These are phyloP conservation scores for Xylariaceae sp. DNA, from an alignment of 2,329 filamentous ascomycete species.

Conservation along the genomic window DNA sequence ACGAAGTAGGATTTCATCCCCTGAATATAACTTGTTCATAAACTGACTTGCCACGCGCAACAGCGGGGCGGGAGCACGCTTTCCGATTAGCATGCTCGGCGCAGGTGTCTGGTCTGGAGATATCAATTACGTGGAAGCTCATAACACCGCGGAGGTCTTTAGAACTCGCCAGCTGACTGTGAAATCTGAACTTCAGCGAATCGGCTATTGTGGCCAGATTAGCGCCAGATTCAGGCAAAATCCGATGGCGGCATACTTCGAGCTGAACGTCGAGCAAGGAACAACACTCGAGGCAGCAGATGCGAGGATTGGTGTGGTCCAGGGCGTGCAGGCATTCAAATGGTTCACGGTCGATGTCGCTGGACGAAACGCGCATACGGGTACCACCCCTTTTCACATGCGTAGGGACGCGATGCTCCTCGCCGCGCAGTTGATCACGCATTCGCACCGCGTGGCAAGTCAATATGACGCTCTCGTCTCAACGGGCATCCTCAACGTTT, in stretches of 20 bases:
- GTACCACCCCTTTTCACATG: slow-evolving; percentile 63
- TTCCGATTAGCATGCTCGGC: slow-evolving; percentile 67
- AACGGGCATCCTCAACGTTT: slow-evolving; percentile 63
- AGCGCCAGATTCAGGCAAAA: slow-evolving; percentile 53
- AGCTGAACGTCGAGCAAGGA: slow-evolving; percentile 81
- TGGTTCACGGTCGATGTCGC: slow-evolving; percentile 65
- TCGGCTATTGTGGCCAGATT: slow-evolving; percentile 60
- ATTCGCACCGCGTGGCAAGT: slow-evolving; percentile 58
- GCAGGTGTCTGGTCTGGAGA: slow-evolving; percentile 73
- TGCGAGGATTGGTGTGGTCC: slow-evolving; percentile 63
- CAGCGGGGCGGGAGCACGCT: slow-evolving; percentile 70
- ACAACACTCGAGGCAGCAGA: slow-evolving; percentile 62
- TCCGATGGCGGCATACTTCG: slow-evolving; percentile 72
- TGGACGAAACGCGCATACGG: slow-evolving; percentile 67
- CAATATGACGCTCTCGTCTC: slow-evolving; percentile 57
- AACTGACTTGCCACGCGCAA: background rate
- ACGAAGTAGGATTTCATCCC: slow-evolving; percentile 47
- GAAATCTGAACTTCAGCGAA: slow-evolving; percentile 63
- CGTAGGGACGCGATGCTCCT: slow-evolving; percentile 65
- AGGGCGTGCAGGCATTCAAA: slow-evolving; percentile 68
- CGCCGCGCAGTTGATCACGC: slow-evolving; percentile 62
- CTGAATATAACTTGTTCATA: background rate
- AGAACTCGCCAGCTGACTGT: slow-evolving; percentile 56
- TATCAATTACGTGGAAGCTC: slow-evolving; percentile 56
- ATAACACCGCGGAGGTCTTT: slow-evolving; percentile 54